Base-by-base conservation (phyloP, 2,329 filamentous ascomycete genomes). In the Claviceps sp. region DNA sequence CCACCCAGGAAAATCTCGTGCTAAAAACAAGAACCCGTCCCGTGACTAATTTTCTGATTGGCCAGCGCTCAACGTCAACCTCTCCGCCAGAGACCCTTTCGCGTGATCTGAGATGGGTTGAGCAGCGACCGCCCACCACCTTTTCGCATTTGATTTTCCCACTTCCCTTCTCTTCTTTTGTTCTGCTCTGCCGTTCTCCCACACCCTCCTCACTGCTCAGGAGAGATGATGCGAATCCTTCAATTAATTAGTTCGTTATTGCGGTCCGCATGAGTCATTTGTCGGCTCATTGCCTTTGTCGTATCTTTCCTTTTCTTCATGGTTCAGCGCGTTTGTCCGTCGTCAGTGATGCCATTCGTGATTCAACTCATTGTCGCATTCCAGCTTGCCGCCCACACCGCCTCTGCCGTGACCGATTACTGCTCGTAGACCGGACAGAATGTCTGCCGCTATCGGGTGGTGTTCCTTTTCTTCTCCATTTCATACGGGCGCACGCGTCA, bases 31-130 rank as follows among this genome's bases (percentile, higher is more conserved):
- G 63, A 60, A 11, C 58, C 59, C 62, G 59, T 57, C 55, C 55
- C 58, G 60, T 60, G 64, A 61, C 60, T 64, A 63, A 59, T 66
- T 68, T 69, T 68, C 60, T 69, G 65, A 69, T 69, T 69, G 67
- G 67, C 58, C 61, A 50, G 58, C 52, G 47, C 38, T 57, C 61
- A 58, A 62, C 64, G 60, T 64, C 64, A 64, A 64, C 61, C 60
- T 65, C 57, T 58, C 58, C 57, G 59, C 62, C 65, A 58, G 59
- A 61, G 62, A 63, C 64, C 61, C 59, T 51, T 61, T 57, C 60
- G 58, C 64, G 60, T 66, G 64, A 66, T 66, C 64, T 57, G 52
- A 45, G 51, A 57, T 57, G 56, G 56, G 56, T 57, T 54, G 56
- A 55, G 52, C 52, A 48, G 52, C 53, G 52, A 56, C 55, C 53